Base-by-base conservation (phyloP, 495 filamentous ascomycete genomes). In the Trichoderma orchidacearum region DNA sequence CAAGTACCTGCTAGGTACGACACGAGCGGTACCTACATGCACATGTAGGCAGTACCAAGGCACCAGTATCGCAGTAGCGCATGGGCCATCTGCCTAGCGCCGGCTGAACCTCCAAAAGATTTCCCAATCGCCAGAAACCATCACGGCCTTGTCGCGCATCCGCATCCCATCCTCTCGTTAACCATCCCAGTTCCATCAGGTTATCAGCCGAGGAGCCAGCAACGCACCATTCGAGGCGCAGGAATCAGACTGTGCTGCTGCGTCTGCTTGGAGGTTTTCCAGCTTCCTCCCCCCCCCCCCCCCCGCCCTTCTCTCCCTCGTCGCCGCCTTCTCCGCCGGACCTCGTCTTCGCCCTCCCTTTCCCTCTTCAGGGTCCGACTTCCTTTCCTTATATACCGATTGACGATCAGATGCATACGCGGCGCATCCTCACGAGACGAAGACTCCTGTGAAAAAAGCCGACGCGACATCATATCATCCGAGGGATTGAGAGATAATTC, bases 81-180 rank as follows among this genome's bases (percentile, higher is more conserved):
- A 48, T 23, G 15, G 41, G 7, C 41, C 41, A 48, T 25, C 3
- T 48, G 17, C 15, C 11, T 48, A 48, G 41, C 41, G 41, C 41
- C 41, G 41, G 41, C 41, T 48, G 32, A 11, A n/a, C 32, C n/a
- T n/a, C 32, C 41, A 6, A 48, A 27, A 48, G 41, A 48, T 48
- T 48, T 21, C 17, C 38, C 38, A 48, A 25, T 35, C 32, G 32
- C 41, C 41, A 48, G n/a, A n/a, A 48, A 48, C 5, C 41, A 48
- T 48, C 41, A 23, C 41, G 27, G 41, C 41, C 52, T 34, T 15
- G 63, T 66, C 63, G 58, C 56, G 38, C 15, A 51, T 30, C 18
- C 18, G 34, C 27, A 28, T 28, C 25, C n/a, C n/a, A 23, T 48
- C 41, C 2, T 13, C 41, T 11, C 31, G 45, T 3, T 36, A 1